Percentiles rank a stretch among this genome's conserved stretches.
Conservation (phyloP, 805 yeast species). For the Sugiyamaella smithiae region DNA sequence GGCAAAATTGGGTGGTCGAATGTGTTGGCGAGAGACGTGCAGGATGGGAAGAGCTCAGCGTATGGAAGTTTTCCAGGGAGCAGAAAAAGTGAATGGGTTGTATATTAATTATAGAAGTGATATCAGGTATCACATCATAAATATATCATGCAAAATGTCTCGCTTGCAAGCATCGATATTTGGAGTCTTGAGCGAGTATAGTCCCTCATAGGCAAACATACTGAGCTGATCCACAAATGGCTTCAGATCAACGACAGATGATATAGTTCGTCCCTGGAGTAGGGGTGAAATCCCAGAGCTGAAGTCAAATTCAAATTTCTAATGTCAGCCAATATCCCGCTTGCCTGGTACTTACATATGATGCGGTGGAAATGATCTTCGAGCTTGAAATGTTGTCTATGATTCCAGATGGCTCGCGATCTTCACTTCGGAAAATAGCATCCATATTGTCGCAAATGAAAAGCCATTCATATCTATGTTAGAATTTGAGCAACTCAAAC, state of each 20-base stretch:
- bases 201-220: slow-evolving; percentile 61
- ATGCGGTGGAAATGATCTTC: slow-evolving; percentile 21
- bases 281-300: slow-evolving; percentile 39
- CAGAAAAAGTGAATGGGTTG: slow-evolving; percentile 6
- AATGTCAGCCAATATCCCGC: slow-evolving; percentile 9
- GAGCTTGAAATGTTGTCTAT: slow-evolving; percentile 45
- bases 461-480: slow-evolving; percentile 64
- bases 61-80: slow-evolving; percentile 53
- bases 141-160: slow-evolving; percentile 60
- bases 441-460: slow-evolving; percentile 70
- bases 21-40: slow-evolving; percentile 70
- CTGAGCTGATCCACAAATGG: slow-evolving; percentile 67
- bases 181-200: slow-evolving; percentile 48
- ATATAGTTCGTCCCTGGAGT: slow-evolving; percentile 35
- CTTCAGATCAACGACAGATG: slow-evolving; percentile 47
- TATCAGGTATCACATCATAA: slow-evolving; percentile 15
- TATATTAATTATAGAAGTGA: neutral
- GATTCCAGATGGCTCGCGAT: slow-evolving; percentile 37
- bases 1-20: slow-evolving; percentile 52
- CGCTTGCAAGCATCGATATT: slow-evolving; percentile 48
- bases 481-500: neutral
- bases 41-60: slow-evolving; percentile 91
- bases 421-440: slow-evolving; percentile 45
- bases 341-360: slow-evolving; percentile 11
- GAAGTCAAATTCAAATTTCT: slow-evolving; percentile 24